These are phyloP conservation scores for Oryza glaberrima DNA, from an alignment of 176 grass and related monocot species.

Conservation along the genomic window DNA sequence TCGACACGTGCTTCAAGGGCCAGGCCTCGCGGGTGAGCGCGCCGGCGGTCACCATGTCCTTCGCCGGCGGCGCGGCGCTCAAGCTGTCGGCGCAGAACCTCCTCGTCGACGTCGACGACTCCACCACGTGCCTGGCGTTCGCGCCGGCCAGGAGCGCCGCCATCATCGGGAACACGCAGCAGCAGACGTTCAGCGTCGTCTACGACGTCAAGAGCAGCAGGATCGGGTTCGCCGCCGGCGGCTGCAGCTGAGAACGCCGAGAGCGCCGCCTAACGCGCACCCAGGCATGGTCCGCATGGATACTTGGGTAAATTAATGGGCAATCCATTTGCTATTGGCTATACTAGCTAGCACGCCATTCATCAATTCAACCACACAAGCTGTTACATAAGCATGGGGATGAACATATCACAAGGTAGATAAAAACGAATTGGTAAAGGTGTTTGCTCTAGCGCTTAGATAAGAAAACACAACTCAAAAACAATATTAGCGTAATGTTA, in stretches of 20 bases:
- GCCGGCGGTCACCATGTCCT: constrained; percentile 60
- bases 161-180: constrained; percentile 88
- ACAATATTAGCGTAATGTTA: not conserved
- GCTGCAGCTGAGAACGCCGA: constrained; percentile 45
- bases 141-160: constrained; percentile 55
- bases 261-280: too few relatives aligned
- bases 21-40: constrained; percentile 39
- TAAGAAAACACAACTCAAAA: not conserved
- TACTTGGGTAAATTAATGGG: not conserved
- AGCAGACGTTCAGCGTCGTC: constrained; percentile 79
- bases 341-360: not conserved
- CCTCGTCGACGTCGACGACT: constrained; percentile 66
- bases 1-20: constrained; percentile 77
- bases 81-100: constrained; percentile 58
- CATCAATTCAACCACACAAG: not conserved
- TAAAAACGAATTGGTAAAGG: not conserved
- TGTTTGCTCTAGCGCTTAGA: constrained; percentile 17
- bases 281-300: not conserved
- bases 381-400: not conserved
- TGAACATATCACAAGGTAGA: constrained; percentile 16
- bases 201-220: constrained; percentile 68
- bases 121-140: constrained; percentile 77
- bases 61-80: constrained; percentile 60
- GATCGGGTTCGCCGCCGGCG: constrained; percentile 71
- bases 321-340: not conserved